Percentiles rank a stretch among this genome's conserved stretches.
Conservation (phyloP, 768 basidiomycete species). For the Piloderma croceum region DNA sequence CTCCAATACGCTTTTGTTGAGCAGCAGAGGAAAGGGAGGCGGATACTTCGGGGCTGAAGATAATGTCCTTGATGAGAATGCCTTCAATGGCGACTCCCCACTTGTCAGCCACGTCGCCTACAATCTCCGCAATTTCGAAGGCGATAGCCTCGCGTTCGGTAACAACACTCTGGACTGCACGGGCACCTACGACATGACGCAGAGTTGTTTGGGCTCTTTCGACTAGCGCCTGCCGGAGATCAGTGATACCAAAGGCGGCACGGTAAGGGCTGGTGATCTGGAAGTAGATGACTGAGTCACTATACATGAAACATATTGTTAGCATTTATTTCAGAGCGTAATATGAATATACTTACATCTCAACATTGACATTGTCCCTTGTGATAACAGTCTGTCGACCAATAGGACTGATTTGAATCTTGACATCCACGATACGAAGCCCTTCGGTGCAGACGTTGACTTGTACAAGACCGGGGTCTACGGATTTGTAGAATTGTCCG, state of each 20-base stretch:
- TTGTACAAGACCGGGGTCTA: conserved; percentile 87
- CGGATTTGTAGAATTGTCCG: conserved; percentile 93
- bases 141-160: conserved; percentile 97
- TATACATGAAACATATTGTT: conserved; percentile 23
- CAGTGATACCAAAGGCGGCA: conserved; percentile 88
- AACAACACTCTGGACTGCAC: conserved; percentile 91
- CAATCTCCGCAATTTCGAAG: conserved; percentile 94
- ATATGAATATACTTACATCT: conserved; percentile 53
- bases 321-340: neutral
- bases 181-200: conserved; percentile 94
- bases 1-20: conserved; percentile 95
- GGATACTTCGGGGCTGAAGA: conserved; percentile 87
- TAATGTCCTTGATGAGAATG: conserved; percentile 92
- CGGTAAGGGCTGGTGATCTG: conserved; percentile 88
- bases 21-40: conserved; percentile 91
- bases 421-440: conserved; percentile 85
- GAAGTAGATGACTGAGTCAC: conserved; percentile 92
- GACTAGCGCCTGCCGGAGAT: conserved; percentile 78
- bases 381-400: conserved; percentile 89
- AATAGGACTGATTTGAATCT: conserved; percentile 89
- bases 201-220: conserved; percentile 92
- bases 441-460: conserved; percentile 94
- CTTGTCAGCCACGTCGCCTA: conserved; percentile 86
- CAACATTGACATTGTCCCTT: conserved; percentile 92
- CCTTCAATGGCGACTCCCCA: conserved; percentile 98